Base-by-base conservation (phyloP, 768 basidiomycete species). In the Macrolepiota fuliginosa region DNA sequence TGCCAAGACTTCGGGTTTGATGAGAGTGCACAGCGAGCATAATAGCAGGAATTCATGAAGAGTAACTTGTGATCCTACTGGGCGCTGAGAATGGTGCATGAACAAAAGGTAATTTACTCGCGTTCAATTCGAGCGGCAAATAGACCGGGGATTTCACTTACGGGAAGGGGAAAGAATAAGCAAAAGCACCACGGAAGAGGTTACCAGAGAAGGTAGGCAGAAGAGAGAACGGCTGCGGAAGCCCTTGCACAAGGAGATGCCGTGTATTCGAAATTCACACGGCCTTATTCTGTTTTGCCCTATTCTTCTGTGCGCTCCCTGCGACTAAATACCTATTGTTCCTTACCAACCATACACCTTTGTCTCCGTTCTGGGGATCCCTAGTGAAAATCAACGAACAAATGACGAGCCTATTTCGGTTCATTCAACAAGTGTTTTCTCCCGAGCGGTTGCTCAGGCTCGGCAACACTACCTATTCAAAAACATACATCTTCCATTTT, bases 131-230 rank as follows among this genome's bases (percentile, higher is more conserved):
- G 25, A 24, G 10, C 32, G 35, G 56, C 47, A 49, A 22, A 13
- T 35, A 22, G 45, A 17, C 24, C 22, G 19, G 11, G 47, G 24
- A 17, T n/a, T 45, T 19, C 19, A 49, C 9, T 27, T 25, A 32
- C 11, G 29, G 11, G 7, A 61, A 32, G 32, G 27, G n/a, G 24
- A 35, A 58, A 58, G 56, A 50, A 39, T 46, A 36, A 61, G 40
- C 22, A 17, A 54, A 54, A 24, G 42, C 37, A 45, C n/a, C 19
- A 46, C 40, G 40, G 54, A 35, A 24, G 52, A 54, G 24, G 24
- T 61, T 36, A 40, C 60, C 60, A 54, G 52, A 54, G 60, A 55
- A 46, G 35, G 60, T 47, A 61, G 51, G 58, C 22, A 42, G 51
- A 47, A 54, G 32, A 27, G 47, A 1, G 53, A 17, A 27, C 13